Conservation (phyloP, 1,284 basidiomycete genomes). For the Fomitopsis palustris region DNA sequence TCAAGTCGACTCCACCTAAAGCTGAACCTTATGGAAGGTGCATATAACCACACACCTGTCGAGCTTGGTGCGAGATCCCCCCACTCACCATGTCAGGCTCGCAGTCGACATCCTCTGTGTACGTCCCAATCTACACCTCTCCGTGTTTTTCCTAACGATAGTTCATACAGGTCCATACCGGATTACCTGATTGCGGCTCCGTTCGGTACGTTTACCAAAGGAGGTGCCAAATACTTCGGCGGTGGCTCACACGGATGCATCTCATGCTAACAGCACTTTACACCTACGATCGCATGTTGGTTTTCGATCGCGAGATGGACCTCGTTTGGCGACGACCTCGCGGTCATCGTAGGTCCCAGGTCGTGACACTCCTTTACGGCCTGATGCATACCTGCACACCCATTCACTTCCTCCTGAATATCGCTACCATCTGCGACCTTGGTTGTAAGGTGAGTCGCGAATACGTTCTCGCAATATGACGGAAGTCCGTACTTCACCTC, state of each 20-base stretch:
- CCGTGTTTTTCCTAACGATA: neutral
- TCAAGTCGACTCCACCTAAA: no score
- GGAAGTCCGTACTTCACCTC: no score
- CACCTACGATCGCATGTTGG: neutral
- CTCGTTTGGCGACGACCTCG: neutral
- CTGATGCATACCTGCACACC: neutral
- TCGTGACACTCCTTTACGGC: neutral
- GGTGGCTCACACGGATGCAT: neutral
- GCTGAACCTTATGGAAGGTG: no score
- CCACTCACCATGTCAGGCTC: no score
- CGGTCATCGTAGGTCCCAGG: neutral
- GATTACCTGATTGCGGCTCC: neutral
- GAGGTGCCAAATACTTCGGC: neutral
- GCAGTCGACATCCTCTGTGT: no score
- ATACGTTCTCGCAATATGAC: no score
- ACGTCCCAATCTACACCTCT: no score
- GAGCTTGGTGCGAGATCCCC: no score
- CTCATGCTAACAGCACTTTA: neutral
- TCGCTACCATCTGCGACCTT: neutral
- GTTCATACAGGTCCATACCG: neutral
- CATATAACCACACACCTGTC: no score
- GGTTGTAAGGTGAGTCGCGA: neutral
- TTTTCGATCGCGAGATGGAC: neutral
- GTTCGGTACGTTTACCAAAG: neutral
- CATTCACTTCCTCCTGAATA: neutral